These are phyloP conservation scores for Plasmodium yoelii DNA, from an alignment of 169 alveolate species.

Conservation along the genomic window DNA sequence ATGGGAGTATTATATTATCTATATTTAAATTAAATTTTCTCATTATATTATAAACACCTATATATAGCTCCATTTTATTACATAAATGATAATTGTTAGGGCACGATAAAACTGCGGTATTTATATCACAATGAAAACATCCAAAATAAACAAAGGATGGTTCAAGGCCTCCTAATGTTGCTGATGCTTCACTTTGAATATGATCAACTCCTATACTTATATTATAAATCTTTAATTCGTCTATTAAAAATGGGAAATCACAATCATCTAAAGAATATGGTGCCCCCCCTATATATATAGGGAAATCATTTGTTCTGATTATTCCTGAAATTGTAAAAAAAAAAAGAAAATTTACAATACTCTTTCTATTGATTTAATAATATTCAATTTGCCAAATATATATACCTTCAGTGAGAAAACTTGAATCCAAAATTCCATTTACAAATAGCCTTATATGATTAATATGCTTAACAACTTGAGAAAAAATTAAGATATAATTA, in stretches of 20 bases:
- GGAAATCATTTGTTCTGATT: slow-evolving; percentile 86
- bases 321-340: slow-evolving; percentile 41
- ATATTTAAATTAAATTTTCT: slow-evolving; percentile 60
- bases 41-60: slow-evolving; percentile 78
- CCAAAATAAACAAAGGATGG: slow-evolving; percentile 90
- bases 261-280: slow-evolving; percentile 87
- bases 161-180: slow-evolving; percentile 88
- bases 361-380: background rate
- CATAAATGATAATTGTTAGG: slow-evolving; percentile 92
- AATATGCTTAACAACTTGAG: slow-evolving; percentile 65
- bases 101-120: slow-evolving; percentile 79
- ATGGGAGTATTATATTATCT: slow-evolving; percentile 59
- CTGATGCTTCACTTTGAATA: slow-evolving; percentile 86
- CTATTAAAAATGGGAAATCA: slow-evolving; percentile 89
- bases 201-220: slow-evolving; percentile 83
- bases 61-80: slow-evolving; percentile 85
- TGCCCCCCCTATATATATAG: slow-evolving; percentile 89
- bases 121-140: slow-evolving; percentile 90
- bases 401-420: slow-evolving; percentile 75
- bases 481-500: slow-evolving; percentile 9
- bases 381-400: background rate
- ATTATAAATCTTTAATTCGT: slow-evolving; percentile 86
- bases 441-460: slow-evolving; percentile 66
- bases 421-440: slow-evolving; percentile 62
- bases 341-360: background rate